Base-by-base conservation (phyloP, 371 early-diverging fungal genomes). In the Mucor ambiguus region DNA sequence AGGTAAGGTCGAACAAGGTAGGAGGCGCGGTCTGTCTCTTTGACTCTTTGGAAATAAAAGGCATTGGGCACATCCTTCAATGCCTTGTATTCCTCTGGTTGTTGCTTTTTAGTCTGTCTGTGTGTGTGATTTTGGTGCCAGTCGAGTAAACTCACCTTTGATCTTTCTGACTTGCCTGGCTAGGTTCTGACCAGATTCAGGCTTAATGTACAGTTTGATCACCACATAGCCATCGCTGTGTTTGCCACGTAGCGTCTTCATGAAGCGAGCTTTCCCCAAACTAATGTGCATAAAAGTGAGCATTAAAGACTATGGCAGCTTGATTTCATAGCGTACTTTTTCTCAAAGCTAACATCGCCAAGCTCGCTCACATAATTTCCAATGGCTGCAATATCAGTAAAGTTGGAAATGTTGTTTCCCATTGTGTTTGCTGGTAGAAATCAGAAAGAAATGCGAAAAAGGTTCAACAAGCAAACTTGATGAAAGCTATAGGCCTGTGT, bases 161-260 rank as follows among this genome's bases (percentile, higher is more conserved):
- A 92, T 74, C 35, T 78, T 80, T 44, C 83, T 75, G 7, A 90
- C 84, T 49, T 90, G 82, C 60, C 77, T 79, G 26, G 80, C 73
- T 56, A 93, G 69, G 16, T 90, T 87, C 38, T 91, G 71, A 6
- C 83, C 83, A 55, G 85, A 73, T 63, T 92, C 88, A 2, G 96
- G 95, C 62, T 96, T 96, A 61, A 95, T 87, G 70, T 95, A 97
- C 43, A 96, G 91, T 70, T 97, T 96, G 33, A 95, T 91, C 0
- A 96, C 93, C 6, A 95, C 90, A 32, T 87, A 77, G 0, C 91
- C 86, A 49, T 93, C 94, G 35, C 84, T 85, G 61, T 89, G 89
- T 24, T 89, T 83, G 58, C 94, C 92, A 22, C 92, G 83, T 67
- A 96, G 91, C 3, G 96, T 95, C 77, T 96, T 98, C 90, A 96